Conservation (phyloP, 257 asterid genomes). For the Mentha longifolia region DNA sequence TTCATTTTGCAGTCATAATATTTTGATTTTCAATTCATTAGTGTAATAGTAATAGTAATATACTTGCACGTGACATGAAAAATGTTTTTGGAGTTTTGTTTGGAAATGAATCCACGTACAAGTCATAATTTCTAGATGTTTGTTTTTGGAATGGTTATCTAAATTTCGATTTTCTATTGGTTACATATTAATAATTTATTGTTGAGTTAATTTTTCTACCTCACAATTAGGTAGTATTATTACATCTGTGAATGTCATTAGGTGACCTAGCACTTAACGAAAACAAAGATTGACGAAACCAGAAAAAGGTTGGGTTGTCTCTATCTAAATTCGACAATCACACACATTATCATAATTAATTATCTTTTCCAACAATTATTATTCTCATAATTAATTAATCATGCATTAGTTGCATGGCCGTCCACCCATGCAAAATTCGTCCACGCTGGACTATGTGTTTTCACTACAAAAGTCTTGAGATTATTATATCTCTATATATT, state of each 20-base stretch:
- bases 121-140: neutral
- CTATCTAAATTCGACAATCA: slow-evolving; percentile 21
- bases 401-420: slow-evolving; percentile 29
- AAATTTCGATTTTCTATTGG: neutral
- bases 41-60: neutral
- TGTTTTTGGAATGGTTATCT: neutral
- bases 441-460: slow-evolving; percentile 18
- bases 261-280: slow-evolving; percentile 46
- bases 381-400: slow-evolving; percentile 13
- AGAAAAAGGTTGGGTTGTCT: slow-evolving; percentile 19
- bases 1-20: neutral
- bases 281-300: slow-evolving; percentile 17
- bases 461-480: neutral
- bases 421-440: slow-evolving; percentile 32
- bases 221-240: slow-evolving; percentile 24
- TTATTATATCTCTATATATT: neutral
- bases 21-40: neutral
- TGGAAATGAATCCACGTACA: neutral
- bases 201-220: neutral
- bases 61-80: neutral
- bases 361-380: slow-evolving; percentile 23
- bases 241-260: slow-evolving; percentile 41
- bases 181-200: neutral
- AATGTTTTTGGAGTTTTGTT: neutral
- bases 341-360: neutral